Base-by-base conservation (phyloP, 2,329 filamentous ascomycete genomes). In the Cryphonectria naterciae region DNA sequence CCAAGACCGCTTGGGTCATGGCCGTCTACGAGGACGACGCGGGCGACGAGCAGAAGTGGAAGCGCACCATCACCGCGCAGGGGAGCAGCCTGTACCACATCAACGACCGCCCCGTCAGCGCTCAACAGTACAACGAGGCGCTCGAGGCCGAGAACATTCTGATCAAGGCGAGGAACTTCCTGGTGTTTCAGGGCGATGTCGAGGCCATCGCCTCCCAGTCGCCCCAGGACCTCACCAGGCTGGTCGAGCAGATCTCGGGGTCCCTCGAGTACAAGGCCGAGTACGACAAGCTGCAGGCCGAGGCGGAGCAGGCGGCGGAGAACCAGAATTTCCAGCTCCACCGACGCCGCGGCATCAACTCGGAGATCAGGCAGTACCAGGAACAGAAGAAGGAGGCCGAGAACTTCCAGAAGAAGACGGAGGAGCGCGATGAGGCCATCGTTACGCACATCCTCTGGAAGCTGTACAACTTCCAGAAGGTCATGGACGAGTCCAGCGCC, bases 11-110 rank as follows among this genome's bases (percentile, higher is more conserved):
- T 3, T 99, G 95, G 95, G 97, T 99, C 19, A 98, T 98, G 94
- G 96, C 96, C 41, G 95, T 99, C 22, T 99, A 98, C 81, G 95
- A 98, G 79, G 96, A 99, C 78, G 96, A 99, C 79, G 94, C 94
- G 2, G 95, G 94, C 63, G 93, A 97, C 77, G 94, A 97, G 80
- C 95, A 98, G 79, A 91, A 91, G 75, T 99, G 96, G 96, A 97
- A 97, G 83, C 93, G 96, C 73, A 92, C 91, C 75, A 99, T 99
- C 80, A 98, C 95, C 4, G 93, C 88, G 75, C 87, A 91, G 73
- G 96, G 96, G 63, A 90, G 91, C 39, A 98, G 95, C 84, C 95
- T 98, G 81, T 99, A 98, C 81, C 92, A 95, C 73, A 97, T 99
- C 85, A 98, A 99, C 83, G 94, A 97, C 75, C 92, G 92, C 66